These are phyloP conservation scores for Trichosanthes truncata DNA, from an alignment of 306 rosid species.

Conservation along the genomic window DNA sequence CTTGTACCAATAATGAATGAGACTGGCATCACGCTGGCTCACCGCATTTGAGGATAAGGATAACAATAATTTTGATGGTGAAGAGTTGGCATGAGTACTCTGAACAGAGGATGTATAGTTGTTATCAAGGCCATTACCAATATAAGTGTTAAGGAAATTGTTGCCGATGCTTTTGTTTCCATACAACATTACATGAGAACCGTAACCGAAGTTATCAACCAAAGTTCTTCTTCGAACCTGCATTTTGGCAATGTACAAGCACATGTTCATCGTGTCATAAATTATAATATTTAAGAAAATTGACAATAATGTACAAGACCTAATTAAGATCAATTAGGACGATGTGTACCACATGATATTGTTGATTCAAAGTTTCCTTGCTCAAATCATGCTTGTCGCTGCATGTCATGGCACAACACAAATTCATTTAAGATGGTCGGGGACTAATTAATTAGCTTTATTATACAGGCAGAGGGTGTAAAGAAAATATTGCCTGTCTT, in stretches of 20 bases:
- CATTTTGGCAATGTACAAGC: not conserved
- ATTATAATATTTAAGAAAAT: not conserved
- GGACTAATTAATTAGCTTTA: not conserved
- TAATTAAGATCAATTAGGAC: not conserved
- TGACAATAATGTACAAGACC: too few relatives aligned
- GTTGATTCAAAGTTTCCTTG: slow-evolving; percentile 35
- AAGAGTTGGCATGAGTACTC: not conserved
- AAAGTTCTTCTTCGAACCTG: slow-evolving; percentile 40
- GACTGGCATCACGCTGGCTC: slow-evolving; percentile 34
- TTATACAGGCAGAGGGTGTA: not conserved
- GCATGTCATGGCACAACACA: not conserved
- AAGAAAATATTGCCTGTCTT: slow-evolving; percentile 40
- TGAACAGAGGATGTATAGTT: not conserved
- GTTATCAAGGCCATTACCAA: slow-evolving; percentile 24
- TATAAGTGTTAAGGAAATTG: slow-evolving; percentile 19
- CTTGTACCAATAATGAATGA: slow-evolving; percentile 33
- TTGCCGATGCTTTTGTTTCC: slow-evolving; percentile 23
- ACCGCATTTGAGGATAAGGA: slow-evolving; percentile 7
- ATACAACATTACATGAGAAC: slow-evolving; percentile 51
- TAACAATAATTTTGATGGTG: not conserved
- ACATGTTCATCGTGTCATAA: not conserved
- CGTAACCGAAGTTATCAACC: fast-evolving
- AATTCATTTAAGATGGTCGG: not conserved
- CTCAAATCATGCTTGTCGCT: slow-evolving; percentile 41
- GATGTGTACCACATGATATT: slow-evolving; percentile 29